A percentile compares a stretch with the other conserved stretches of the same genome.
These are phyloP conservation scores for Coffea humblotiana DNA, from an alignment of 305 asterid genomes.

Conservation along the genomic window DNA sequence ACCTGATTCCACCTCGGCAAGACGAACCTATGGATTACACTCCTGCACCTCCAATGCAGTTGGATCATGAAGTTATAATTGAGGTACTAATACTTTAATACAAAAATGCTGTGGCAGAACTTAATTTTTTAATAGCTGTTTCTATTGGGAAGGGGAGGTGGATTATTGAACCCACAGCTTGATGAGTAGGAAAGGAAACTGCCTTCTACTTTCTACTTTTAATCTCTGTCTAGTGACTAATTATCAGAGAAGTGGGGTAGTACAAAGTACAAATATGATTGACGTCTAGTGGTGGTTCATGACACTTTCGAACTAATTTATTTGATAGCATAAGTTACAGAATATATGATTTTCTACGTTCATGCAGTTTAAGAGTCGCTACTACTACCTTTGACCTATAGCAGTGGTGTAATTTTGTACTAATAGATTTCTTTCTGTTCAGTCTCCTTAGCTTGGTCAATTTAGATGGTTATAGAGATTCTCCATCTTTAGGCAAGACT, in stretches of 20 bases:
- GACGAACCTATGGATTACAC: conserved; percentile 62
- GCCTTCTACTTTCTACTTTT: neutral
- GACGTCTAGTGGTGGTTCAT: neutral
- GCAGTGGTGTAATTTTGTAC: neutral
- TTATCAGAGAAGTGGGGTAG: neutral
- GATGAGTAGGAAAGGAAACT: neutral
- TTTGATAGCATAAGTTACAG: neutral
- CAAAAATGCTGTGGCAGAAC: neutral
- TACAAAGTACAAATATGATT: neutral
- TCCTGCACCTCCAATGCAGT: conserved; percentile 53
- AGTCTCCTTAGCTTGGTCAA: neutral
- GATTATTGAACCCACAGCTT: neutral
- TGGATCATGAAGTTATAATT: conserved; percentile 67
- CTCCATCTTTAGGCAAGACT: neutral
- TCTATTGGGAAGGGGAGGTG: neutral
- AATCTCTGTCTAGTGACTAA: neutral
- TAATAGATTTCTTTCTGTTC: too few species aligned
- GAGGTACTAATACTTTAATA: conserved; percentile 44
- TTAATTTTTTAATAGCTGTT: neutral
- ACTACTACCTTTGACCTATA: too few species aligned
- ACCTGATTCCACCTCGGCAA: conserved; percentile 58
- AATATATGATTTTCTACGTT: neutral
- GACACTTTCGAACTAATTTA: neutral
- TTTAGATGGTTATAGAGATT: neutral
- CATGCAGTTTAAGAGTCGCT: neutral